Evolutionary conservation across 2,329 filamentous ascomycete species (phyloP).

Genomic region (Corniculantispora saksenae): DNA sequence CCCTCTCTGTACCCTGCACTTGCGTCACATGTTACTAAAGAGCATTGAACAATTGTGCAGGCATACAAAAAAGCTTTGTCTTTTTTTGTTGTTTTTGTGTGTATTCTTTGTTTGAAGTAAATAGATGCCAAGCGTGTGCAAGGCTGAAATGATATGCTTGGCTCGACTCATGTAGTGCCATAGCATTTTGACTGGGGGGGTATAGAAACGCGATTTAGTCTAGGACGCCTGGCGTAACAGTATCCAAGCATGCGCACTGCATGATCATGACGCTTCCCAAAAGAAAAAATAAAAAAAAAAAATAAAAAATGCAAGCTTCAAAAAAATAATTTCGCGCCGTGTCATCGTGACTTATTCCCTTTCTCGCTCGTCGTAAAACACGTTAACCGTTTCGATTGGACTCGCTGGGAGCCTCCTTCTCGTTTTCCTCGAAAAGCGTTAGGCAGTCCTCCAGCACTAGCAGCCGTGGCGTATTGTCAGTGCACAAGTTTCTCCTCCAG

Average conservation of each 20-base stretch:
- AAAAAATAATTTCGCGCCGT: neutral
- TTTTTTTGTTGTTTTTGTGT: too few relatives aligned
- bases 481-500: neutral
- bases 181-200: neutral
- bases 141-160: neutral
- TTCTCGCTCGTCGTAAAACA: neutral
- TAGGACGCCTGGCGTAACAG: neutral
- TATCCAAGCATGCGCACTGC: neutral
- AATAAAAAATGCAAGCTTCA: neutral
- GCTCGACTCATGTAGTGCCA: neutral
- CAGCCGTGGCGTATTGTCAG: neutral
- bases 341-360: neutral
- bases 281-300: too few relatives aligned
- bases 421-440: constrained; percentile 45
- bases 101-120: neutral
- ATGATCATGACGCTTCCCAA: constrained; percentile 3
- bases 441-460: constrained; percentile 43
- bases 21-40: too few relatives aligned
- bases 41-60: too few relatives aligned
- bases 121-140: neutral
- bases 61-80: too few relatives aligned
- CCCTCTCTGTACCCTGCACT: too few relatives aligned
- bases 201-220: neutral
- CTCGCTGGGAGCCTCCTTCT: constrained; percentile 14
- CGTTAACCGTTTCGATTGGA: constrained; percentile 12